Evolutionary conservation across 306 rosid species (phyloP).

Genomic region (Ochetophila trinervis): DNA sequence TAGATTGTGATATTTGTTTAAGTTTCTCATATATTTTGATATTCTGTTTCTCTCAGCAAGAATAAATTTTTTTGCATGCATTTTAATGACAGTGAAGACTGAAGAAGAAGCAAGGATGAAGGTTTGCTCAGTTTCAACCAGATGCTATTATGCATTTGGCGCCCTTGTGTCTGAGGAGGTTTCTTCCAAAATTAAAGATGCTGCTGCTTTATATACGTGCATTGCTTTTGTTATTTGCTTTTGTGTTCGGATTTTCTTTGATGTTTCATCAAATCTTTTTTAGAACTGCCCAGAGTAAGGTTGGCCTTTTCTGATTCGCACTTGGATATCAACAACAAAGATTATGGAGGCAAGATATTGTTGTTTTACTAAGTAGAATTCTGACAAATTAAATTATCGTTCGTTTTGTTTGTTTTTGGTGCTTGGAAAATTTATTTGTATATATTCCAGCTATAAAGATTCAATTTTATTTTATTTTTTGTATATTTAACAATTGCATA

Average conservation of each 20-base stretch:
- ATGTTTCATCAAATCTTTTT: not conserved
- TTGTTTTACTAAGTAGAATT: not conserved
- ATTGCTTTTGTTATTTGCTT: not conserved
- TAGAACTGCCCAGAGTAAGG: constrained; percentile 78
- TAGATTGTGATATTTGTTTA: not conserved
- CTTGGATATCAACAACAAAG: constrained; percentile 83
- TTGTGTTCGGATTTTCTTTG: not conserved
- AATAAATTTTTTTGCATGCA: not conserved
- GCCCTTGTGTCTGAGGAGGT: constrained; percentile 84
- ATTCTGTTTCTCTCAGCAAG: not conserved
- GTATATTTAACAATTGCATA: too few species aligned
- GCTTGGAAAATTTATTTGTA: too few species aligned
- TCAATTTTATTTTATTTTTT: too few species aligned
- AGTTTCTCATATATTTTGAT: not conserved
- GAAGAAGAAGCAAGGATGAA: constrained; percentile 91
- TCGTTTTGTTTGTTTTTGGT: not conserved
- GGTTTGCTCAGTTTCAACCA: constrained; percentile 90
- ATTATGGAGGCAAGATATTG: constrained; percentile 78
- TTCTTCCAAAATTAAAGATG: constrained; percentile 83
- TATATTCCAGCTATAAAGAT: too few species aligned
- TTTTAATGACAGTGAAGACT: constrained; percentile 42
- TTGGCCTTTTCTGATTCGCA: constrained; percentile 99
- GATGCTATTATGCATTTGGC: constrained; percentile 88
- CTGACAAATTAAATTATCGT: not conserved
- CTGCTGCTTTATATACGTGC: not conserved